Evolutionary conservation across 169 alveolate genomes (phyloP), one percentile per base, ranked within the genome.

Genomic region (Plasmodium gonderi): DNA sequence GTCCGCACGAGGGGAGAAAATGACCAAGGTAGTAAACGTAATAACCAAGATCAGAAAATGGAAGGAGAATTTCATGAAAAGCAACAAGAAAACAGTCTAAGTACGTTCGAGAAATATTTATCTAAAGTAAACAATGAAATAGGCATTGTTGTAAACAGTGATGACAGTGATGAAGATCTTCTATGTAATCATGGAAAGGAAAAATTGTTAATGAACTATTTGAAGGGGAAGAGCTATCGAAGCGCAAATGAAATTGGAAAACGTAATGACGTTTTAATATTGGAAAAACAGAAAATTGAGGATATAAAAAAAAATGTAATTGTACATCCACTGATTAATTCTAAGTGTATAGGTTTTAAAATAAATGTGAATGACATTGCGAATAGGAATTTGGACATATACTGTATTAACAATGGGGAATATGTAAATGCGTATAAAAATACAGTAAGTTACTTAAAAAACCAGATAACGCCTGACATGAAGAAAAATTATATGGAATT

Each of bases 91-190:
- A 60, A 2, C n/a, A 5, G 40, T 17, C 26, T 60, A 36, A 78
- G 51, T 60, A 36, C 87, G n/a, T 87, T 87, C 51, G 72, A 87
- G 20, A 38, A 42, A 33, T 90, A 90, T 51, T 7, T 90, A 65
- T 42, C 49, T 26, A 78, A 78, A 64, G n/a, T 90, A 77, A 90
- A 90, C 60, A 54, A 78, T 31, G 91, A 90, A 65, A 40, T 64
- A 7, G 94, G 89, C 20, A 79, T 90, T 40, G 67, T 90, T 17
- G 91, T 69, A 7, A 67, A 78, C 40, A 90, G 94, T 69, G 94
- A 90, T 90, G 90, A 79, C 69, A 77, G 91, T 79, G 94, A 90
- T 77, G 91, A 90, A n/a, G 74, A 90, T 65, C 12, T 90, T 11
- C 31, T 77, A 51, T 40, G 44, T 64, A 78, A 44, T 26, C 31